Base-by-base conservation (phyloP, 1,284 basidiomycete species). In the Tylopilus sp. region DNA sequence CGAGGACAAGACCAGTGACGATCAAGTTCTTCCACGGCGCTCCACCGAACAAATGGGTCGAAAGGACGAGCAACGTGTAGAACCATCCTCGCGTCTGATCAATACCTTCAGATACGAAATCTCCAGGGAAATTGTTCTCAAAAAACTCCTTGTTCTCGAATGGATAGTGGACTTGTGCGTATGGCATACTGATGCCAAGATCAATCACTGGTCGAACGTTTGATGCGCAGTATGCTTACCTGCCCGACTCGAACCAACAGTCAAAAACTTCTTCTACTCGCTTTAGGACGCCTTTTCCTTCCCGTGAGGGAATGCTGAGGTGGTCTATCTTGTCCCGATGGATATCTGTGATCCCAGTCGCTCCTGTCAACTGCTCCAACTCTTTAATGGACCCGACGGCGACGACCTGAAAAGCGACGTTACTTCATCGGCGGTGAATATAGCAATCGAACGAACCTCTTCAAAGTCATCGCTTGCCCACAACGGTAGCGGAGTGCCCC, bases 181-280 rank as follows among this genome's bases (percentile, higher is more conserved):
- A 99, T 4, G 96, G 96, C 96, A 99, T 99, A 65, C 94, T 95
- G 58, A 9, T 28, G 44, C 41, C 29, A n/a, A 30, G 14, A 40
- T 66, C 39, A 44, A 38, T 44, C 43, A 15, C 24, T 39, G 17
- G 12, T 34, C 6, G 12, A 5, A 15, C 15, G 20, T 28, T 31
- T 24, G 31, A 28, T 31, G 28, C 4, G n/a, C 38, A 21, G 17
- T 7, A 18, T 30, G 57, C 77, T 53, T 58, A 91, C 91, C 89
- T 93, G 72, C 96, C 96, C 7, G 95, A 98, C 75, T 99, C 96
- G 69, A 99, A 99, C 96, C 96, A 99, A 69, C 96, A 99, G 70
- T 99, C 96, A 69, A 99, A 99, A 29, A 99, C 94, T 70, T 98
- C 96, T 54, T 97, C 92, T 17, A 98, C 80, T 52, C 95, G 85